Evolutionary conservation across 768 basidiomycete species (phyloP).

Genomic region (Lactarius deliciosus): DNA sequence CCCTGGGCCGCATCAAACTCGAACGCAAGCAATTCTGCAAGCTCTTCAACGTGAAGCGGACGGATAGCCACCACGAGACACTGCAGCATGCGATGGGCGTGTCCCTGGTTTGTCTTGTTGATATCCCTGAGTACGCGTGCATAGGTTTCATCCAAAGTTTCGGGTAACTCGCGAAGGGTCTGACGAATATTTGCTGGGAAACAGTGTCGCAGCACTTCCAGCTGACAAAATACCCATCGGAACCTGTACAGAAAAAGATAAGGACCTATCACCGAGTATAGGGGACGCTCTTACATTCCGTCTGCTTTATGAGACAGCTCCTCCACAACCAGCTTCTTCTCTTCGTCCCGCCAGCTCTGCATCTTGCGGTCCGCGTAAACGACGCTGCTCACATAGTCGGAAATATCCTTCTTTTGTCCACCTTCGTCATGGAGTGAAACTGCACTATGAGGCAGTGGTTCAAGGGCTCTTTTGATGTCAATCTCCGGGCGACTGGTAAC

Average conservation of each 20-base stretch:
- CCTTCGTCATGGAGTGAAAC: not conserved
- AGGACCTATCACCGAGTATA: no score
- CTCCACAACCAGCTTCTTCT: no score
- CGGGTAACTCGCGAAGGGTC: not conserved
- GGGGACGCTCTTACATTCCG: no score
- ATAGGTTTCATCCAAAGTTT: not conserved
- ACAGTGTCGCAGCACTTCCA: not conserved
- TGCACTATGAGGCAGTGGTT: not conserved
- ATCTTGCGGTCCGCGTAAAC: not conserved
- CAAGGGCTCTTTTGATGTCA: not conserved
- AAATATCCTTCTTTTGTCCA: not conserved
- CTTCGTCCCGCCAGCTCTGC: no score
- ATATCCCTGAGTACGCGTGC: not conserved
- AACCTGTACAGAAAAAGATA: not conserved
- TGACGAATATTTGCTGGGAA: not conserved
- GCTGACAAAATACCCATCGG: constrained; percentile 1
- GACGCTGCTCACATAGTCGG: not conserved
- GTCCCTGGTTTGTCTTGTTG: not conserved
- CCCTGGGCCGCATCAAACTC: not conserved
- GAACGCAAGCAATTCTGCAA: not conserved
- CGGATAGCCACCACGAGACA: not conserved
- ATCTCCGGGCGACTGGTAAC: not conserved
- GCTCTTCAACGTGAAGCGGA: not conserved
- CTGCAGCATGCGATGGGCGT: not conserved
- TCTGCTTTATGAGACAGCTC: no score